Evolutionary conservation across 257 asterid species (phyloP).

Genomic region (Ajuga chamaepitys): DNA sequence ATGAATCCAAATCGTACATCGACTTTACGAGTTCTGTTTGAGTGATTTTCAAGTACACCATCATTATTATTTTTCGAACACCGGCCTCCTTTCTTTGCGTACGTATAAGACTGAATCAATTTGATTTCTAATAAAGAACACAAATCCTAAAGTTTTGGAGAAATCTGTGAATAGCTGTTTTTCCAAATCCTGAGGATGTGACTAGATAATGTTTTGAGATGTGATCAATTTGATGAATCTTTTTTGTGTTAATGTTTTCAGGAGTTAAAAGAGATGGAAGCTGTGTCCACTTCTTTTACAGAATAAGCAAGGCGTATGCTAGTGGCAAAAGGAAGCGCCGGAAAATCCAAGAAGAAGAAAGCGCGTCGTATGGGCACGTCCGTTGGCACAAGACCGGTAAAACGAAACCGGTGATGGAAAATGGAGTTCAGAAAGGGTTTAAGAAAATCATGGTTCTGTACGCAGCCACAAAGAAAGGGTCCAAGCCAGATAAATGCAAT

Average conservation of each 20-base stretch:
- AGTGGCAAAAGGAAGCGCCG: constrained; percentile 83
- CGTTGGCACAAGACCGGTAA: constrained; percentile 97
- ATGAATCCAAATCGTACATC: no score
- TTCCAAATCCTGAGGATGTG: not conserved
- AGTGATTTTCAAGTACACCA: no score
- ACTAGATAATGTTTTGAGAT: not conserved
- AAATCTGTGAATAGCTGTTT: no score
- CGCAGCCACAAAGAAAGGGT: constrained; percentile 35
- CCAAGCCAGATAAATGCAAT: constrained; percentile 54
- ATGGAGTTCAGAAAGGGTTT: constrained; percentile 59
- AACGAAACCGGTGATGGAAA: constrained; percentile 52
- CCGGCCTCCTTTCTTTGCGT: no score
- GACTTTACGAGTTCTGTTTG: no score
- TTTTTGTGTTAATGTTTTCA: constrained; percentile 10
- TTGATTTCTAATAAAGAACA: no score
- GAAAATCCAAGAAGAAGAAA: constrained; percentile 37
- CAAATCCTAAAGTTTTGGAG: no score
- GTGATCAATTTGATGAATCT: not conserved
- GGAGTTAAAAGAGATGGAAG: constrained; percentile 88
- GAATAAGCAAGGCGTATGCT: constrained; percentile 56
- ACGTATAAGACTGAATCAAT: no score
- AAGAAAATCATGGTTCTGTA: constrained; percentile 95
- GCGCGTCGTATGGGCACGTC: constrained; percentile 19
- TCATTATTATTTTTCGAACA: no score
- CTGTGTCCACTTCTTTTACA: constrained; percentile 68